phyloP scores from a whole-genome alignment of 179 eudicot species.

The Spergularia azorica region DNA sequence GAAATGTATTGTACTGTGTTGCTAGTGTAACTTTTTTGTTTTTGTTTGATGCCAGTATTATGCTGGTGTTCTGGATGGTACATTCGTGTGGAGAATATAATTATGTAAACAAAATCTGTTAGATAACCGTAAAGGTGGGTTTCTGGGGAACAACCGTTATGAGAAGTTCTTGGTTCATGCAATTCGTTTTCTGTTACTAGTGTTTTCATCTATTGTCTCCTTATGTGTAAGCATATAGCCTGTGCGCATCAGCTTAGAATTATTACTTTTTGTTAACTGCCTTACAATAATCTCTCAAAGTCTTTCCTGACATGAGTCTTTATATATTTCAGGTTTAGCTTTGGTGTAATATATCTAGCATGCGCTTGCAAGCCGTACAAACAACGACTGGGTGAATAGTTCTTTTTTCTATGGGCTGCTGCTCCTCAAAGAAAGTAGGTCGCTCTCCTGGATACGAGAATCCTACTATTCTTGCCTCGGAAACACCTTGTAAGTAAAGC shows the following conservation, averaged over 20 bases:
- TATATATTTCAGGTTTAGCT: slow-evolving; percentile 13
- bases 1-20: background rate
- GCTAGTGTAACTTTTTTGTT: too few relatives aligned
- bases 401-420: slow-evolving; percentile 66
- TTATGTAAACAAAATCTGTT: background rate
- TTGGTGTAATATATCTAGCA: background rate
- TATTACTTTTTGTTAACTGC: background rate
- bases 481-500: slow-evolving; percentile 75
- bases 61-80: background rate
- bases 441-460: slow-evolving; percentile 70
- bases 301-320: background rate
- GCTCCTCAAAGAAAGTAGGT: slow-evolving; percentile 45
- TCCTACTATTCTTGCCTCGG: slow-evolving; percentile 66
- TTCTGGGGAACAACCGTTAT: too few relatives aligned
- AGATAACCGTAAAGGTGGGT: background rate
- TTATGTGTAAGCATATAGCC: background rate
- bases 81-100: too few relatives aligned
- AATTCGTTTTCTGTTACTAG: too few relatives aligned
- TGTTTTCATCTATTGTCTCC: too few relatives aligned
- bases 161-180: too few relatives aligned
- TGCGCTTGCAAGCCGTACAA: slow-evolving; percentile 12
- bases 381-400: slow-evolving; percentile 13
- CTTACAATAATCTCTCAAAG: background rate
- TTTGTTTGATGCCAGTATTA: background rate
- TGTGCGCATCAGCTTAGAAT: too few relatives aligned